These are phyloP conservation scores for Schizochytrium sp. DNA, from an alignment of 108 stramenopile genomes.

Conservation along the genomic window DNA sequence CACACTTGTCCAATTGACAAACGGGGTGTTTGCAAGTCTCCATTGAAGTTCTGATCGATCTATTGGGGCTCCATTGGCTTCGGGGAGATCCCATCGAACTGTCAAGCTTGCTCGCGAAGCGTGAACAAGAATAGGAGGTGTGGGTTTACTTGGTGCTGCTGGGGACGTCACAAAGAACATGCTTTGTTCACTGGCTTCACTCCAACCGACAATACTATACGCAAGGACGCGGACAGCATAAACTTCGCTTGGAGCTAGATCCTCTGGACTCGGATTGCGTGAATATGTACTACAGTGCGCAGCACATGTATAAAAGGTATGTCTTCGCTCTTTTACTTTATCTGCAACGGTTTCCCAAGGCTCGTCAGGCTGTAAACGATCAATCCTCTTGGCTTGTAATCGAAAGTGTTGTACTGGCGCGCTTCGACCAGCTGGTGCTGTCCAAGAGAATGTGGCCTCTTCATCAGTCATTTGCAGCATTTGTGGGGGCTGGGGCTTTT, in stretches of 20 bases:
- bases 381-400: slow-evolving; percentile 27
- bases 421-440: slow-evolving; percentile 46
- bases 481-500: slow-evolving; percentile 7
- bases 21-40: background rate
- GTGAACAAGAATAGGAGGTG: background rate
- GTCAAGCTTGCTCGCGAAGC: background rate
- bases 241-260: slow-evolving; percentile 24
- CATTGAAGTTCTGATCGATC: slow-evolving; percentile 56
- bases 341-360: slow-evolving; percentile 51
- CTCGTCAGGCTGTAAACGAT: slow-evolving; percentile 2
- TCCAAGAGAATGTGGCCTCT: slow-evolving; percentile 7
- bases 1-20: background rate
- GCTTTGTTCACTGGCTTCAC: slow-evolving; percentile 17
- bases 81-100: slow-evolving; percentile 51
- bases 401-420: slow-evolving; percentile 57
- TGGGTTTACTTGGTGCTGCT: slow-evolving; percentile 28
- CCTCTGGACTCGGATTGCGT: slow-evolving; percentile 9
- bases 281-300: slow-evolving; percentile 49
- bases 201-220: slow-evolving; percentile 57
- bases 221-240: slow-evolving; percentile 42
- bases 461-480: slow-evolving; percentile 21
- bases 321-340: background rate
- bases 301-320: slow-evolving; percentile 34
- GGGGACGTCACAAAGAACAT: background rate
- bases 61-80: slow-evolving; percentile 39